Percentiles rank a stretch among this genome's conserved stretches.
Evolutionary conservation across 495 filamentous ascomycete genomes (phyloP).

Genomic region (Penicillium soppii): DNA sequence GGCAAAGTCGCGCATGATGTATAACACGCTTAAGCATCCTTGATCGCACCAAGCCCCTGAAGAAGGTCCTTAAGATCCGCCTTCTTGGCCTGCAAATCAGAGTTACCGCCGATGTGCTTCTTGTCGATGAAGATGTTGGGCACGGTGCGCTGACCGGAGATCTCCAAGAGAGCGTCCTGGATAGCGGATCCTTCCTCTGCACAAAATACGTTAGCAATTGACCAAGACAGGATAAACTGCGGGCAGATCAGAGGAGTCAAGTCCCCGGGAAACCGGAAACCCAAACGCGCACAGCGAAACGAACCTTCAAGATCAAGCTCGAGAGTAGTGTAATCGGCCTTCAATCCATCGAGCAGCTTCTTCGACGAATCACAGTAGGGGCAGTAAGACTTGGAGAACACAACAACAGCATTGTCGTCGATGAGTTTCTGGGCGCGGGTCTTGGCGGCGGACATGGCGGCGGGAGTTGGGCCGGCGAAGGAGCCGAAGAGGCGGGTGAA

Average conservation of each 20-base stretch:
- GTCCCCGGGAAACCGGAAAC: no score
- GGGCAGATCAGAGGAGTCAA: not conserved
- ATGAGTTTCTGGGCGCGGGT: conserved; percentile 84
- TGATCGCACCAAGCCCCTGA: conserved; percentile 64
- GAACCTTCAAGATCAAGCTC: conserved; percentile 84
- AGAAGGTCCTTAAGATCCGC: conserved; percentile 55
- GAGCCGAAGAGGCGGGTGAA: conserved; percentile 74
- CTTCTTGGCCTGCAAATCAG: conserved; percentile 76
- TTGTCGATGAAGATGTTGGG: conserved; percentile 92
- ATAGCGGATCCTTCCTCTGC: conserved; percentile 77
- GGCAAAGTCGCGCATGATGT: not conserved
- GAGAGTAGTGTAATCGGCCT: conserved; percentile 70
- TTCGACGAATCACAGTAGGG: conserved; percentile 90
- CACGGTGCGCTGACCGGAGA: conserved; percentile 81
- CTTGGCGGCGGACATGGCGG: conserved; percentile 80
- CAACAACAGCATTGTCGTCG: conserved; percentile 86
- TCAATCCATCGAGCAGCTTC: conserved; percentile 61
- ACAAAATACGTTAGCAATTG: conserved; percentile 5
- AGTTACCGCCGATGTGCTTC: conserved; percentile 95
- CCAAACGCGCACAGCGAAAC: conserved; percentile 34
- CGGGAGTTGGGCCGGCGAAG: conserved; percentile 52
- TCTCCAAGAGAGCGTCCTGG: conserved; percentile 77
- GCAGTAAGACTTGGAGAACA: conserved; percentile 97
- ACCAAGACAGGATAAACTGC: not conserved
- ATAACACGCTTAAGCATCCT: conserved; percentile 38